These are phyloP conservation scores for Poteriospumella lacustris DNA, from an alignment of 108 stramenopile genomes.

Conservation along the genomic window DNA sequence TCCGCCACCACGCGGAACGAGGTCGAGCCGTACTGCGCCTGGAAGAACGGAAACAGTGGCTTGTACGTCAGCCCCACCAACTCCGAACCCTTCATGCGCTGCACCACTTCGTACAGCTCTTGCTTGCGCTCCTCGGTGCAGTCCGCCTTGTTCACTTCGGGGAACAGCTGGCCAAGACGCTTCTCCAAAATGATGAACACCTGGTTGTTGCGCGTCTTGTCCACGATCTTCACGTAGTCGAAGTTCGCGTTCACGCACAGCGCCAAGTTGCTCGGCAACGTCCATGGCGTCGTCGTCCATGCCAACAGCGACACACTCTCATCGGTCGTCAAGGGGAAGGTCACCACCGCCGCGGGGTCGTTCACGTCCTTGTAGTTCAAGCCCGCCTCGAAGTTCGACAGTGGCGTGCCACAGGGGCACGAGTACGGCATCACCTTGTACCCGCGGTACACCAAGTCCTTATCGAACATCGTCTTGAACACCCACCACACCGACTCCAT, in stretches of 20 bases:
- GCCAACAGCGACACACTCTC: constrained; percentile 55
- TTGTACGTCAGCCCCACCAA: constrained; percentile 82
- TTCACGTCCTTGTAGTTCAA: constrained; percentile 91
- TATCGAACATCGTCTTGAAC: constrained; percentile 77
- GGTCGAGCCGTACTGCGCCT: constrained; percentile 49
- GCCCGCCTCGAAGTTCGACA: constrained; percentile 97
- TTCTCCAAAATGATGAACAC: constrained; percentile 76
- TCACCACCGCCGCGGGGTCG: constrained; percentile 96
- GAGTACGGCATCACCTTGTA: constrained; percentile 99
- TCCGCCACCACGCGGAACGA: constrained; percentile 77
- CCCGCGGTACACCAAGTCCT: constrained; percentile 93
- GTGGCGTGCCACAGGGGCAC: constrained; percentile 87
- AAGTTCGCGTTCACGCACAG: constrained; percentile 88
- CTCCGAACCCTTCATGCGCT: constrained; percentile 68
- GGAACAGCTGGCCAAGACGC: constrained; percentile 82
- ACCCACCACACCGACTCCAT: constrained; percentile 99
- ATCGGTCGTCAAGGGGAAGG: constrained; percentile 77
- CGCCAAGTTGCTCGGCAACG: constrained; percentile 67
- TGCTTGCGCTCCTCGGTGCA: constrained; percentile 45
- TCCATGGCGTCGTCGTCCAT: constrained; percentile 62
- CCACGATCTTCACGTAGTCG: constrained; percentile 84
- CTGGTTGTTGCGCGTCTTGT: constrained; percentile 65
- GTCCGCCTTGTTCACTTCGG: constrained; percentile 77
- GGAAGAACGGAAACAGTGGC: constrained; percentile 88
- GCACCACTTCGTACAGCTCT: constrained; percentile 58